phyloP scores from a whole-genome alignment of 164 flowering plant species.

The Akebia trifoliata region DNA sequence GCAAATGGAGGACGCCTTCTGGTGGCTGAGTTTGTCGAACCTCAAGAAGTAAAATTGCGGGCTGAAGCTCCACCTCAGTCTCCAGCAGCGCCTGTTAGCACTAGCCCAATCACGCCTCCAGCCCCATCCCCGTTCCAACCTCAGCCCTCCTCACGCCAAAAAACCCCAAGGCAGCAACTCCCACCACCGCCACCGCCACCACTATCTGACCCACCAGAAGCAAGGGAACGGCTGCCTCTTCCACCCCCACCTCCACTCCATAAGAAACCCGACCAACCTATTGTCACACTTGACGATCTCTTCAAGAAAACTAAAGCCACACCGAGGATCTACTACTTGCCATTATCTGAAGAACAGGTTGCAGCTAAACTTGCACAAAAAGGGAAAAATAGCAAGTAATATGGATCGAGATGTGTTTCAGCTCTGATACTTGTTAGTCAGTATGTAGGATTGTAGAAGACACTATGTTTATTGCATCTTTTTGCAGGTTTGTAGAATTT shows the following conservation, averaged over 20 bases:
- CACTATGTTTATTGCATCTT: constrained; percentile 27
- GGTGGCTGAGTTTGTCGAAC: constrained; percentile 65
- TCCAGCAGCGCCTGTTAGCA: constrained; percentile 10
- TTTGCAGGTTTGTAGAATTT: constrained; percentile 44
- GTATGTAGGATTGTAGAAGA: not conserved
- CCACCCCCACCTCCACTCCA: constrained; percentile 62
- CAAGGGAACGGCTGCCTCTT: constrained; percentile 43
- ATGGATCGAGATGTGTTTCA: constrained; percentile 14
- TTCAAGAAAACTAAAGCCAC: constrained; percentile 66
- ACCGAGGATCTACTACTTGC: constrained; percentile 84
- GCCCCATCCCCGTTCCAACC: constrained; percentile 21
- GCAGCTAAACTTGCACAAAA: constrained; percentile 45
- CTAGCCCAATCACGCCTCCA: constrained; percentile 12
- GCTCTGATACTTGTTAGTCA: not conserved
- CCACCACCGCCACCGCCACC: constrained; percentile 60
- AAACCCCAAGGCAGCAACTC: constrained; percentile 37
- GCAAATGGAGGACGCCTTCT: constrained; percentile 80
- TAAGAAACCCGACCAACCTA: constrained; percentile 55
- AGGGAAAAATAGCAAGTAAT: constrained; percentile 30
- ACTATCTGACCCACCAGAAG: constrained; percentile 33
- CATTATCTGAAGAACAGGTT: constrained; percentile 76
- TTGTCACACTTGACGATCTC: constrained; percentile 76
- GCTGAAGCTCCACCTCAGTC: constrained; percentile 11
- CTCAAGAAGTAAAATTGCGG: constrained; percentile 11
- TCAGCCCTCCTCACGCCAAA: constrained; percentile 43